Base-by-base conservation (phyloP, 148 eudicot genomes). In the Rhododendron ferrugineum region DNA sequence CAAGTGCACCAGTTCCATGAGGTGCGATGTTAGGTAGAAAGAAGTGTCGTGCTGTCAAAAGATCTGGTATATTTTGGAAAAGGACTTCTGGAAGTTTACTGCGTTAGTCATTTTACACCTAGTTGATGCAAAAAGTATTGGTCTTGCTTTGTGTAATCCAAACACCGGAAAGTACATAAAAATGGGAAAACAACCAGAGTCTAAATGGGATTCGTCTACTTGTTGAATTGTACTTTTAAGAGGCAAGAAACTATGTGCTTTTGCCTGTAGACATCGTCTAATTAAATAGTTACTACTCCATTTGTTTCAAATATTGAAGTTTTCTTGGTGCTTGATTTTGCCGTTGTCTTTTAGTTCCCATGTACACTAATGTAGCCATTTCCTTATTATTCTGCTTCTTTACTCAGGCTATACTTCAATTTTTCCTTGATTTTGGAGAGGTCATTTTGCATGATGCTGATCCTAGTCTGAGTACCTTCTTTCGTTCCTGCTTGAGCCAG, bases 401-500 rank as follows among this genome's bases (percentile, higher is more conserved):
- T 75, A n/a, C 79, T 83, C 95, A 96, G 99, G 98, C 95, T 6
- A 93, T 95, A 87, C 98, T 97, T 82, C 99, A 95, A 79, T 97
- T 93, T 89, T 97, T 95, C 91, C 87, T 97, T 79, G 98, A 97
- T 89, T 95, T 92, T 87, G 98, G 98, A 49, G 99, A 97, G 82
- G 85, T 85, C 68, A 94, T 97, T 86, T 92, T 97, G 82, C 98
- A 95, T 86, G 99, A 97, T 90, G 95, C 98, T 84, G 99, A 97
- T 89, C 94, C 99, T 84, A 94, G 96, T 88, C 85, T 97, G 81
- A 91, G 91, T 88, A 91, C 90, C 47, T 97, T 94, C 82, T 92
- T 97, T 79, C 95, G 94, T 36, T 91, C 96, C 73, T 97, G 99
- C 87, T 88, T 97, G 90, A 95, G 98, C 89, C 93, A 98, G 99